Conservation (phyloP, 257 asterid genomes). For the Salvia hispanica region DNA sequence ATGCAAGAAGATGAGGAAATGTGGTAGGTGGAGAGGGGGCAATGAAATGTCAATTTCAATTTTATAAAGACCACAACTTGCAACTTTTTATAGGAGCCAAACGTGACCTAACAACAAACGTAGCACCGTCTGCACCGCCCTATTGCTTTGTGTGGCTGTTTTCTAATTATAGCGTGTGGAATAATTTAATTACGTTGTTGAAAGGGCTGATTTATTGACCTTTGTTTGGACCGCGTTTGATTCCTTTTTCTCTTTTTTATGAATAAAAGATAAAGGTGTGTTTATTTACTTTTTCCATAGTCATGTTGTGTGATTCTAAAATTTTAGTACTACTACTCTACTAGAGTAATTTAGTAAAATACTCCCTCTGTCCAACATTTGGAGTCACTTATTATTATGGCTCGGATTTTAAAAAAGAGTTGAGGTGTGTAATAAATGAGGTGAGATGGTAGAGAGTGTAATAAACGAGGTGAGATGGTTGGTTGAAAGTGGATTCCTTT, state of each 20-base stretch:
- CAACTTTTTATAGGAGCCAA: slow-evolving; percentile 4
- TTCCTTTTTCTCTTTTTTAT: neutral
- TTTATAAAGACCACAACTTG: slow-evolving; percentile 14
- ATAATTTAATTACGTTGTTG: slow-evolving; percentile 9
- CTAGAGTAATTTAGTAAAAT: too few species aligned
- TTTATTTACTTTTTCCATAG: too few species aligned
- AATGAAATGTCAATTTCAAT: slow-evolving; percentile 20
- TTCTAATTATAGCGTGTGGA: neutral
- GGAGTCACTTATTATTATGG: too few species aligned
- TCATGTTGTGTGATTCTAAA: too few species aligned
- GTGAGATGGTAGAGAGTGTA: too few species aligned
- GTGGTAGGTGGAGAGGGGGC: neutral
- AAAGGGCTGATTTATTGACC: neutral
- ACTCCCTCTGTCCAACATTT: too few species aligned
- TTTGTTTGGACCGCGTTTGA: slow-evolving; percentile 15
- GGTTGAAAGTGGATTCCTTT: too few species aligned
- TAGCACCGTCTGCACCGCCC: slow-evolving; percentile 13
- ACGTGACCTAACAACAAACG: slow-evolving; percentile 30
- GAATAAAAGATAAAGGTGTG: neutral
- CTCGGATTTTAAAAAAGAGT: too few species aligned
- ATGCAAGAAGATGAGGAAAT: neutral
- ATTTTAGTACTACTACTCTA: too few species aligned
- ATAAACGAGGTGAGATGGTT: too few species aligned
- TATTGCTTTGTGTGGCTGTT: slow-evolving; percentile 33
- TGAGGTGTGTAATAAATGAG: too few species aligned